Conservation (phyloP, 2,329 filamentous ascomycete genomes). For the Aureobasidium lini region DNA sequence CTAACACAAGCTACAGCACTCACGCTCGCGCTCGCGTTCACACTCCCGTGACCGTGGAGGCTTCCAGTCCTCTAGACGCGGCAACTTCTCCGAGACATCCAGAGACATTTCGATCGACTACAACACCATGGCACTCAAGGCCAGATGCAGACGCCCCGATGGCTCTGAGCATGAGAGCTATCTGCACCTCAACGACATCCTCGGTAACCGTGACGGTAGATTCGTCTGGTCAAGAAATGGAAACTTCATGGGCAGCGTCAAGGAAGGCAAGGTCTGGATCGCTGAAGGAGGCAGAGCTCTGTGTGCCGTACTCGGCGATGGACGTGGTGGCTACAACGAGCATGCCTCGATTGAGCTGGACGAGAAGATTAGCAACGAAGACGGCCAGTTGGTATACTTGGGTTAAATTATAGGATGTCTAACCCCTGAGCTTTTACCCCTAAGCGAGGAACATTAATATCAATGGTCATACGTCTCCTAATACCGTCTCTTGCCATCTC, state of each 20-base stretch:
- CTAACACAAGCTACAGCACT: not conserved
- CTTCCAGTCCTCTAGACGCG: constrained; percentile 18
- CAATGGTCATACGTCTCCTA: not conserved
- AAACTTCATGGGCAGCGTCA: constrained; percentile 29
- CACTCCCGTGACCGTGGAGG: not conserved
- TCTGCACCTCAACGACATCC: constrained; percentile 31
- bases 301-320: constrained; percentile 31
- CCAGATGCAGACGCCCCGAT: constrained; percentile 26
- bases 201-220: constrained; percentile 31
- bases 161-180: constrained; percentile 27
- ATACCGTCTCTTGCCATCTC: too few relatives aligned
- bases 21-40: not conserved
- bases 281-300: constrained; percentile 26
- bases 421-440: not conserved
- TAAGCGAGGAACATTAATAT: not conserved
- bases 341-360: constrained; percentile 28
- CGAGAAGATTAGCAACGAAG: constrained; percentile 33
- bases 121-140: constrained; percentile 26
- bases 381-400: constrained; percentile 29
- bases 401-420: not conserved
- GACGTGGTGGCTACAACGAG: constrained; percentile 26
- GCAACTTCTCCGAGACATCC: constrained; percentile 33
- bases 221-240: constrained; percentile 31
- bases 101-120: constrained; percentile 28
- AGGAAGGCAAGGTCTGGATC: constrained; percentile 25